These are phyloP conservation scores for Sapria himalayana DNA, from an alignment of 345 rosid species.

Conservation along the genomic window DNA sequence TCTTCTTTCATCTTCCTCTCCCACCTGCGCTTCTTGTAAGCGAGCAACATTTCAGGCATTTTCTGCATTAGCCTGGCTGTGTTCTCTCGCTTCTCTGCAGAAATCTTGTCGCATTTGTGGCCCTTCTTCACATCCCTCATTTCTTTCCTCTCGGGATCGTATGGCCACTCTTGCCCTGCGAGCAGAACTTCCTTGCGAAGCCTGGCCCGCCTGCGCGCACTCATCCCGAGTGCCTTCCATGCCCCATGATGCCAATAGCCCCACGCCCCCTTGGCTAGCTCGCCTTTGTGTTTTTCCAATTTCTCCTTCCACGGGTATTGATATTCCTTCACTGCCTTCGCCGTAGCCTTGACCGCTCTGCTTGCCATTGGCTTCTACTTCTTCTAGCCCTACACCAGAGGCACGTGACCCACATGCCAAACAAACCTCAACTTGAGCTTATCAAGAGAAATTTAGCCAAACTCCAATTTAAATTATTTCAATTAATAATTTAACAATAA, in stretches of 20 bases:
- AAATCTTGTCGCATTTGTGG: constrained; percentile 56
- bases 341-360: constrained; percentile 41
- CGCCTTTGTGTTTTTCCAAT: constrained; percentile 44
- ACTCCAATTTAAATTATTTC: no score
- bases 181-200: constrained; percentile 69
- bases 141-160: constrained; percentile 74
- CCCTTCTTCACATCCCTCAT: constrained; percentile 76
- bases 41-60: constrained; percentile 72
- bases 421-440: no score
- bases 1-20: constrained; percentile 91
- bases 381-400: no score
- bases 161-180: constrained; percentile 69
- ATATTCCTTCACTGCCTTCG: constrained; percentile 28
- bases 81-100: constrained; percentile 70
- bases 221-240: constrained; percentile 76
- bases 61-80: constrained; percentile 67
- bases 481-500: no score
- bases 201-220: constrained; percentile 68
- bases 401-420: no score
- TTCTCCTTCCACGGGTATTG: constrained; percentile 78
- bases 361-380: constrained; percentile 35
- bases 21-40: constrained; percentile 88
- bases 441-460: no score
- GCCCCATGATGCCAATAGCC: constrained; percentile 88
- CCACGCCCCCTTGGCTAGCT: constrained; percentile 72